Evolutionary conservation across 352 stramenopile genomes (phyloP).

Genomic region (Thraustotheca clavata): DNA sequence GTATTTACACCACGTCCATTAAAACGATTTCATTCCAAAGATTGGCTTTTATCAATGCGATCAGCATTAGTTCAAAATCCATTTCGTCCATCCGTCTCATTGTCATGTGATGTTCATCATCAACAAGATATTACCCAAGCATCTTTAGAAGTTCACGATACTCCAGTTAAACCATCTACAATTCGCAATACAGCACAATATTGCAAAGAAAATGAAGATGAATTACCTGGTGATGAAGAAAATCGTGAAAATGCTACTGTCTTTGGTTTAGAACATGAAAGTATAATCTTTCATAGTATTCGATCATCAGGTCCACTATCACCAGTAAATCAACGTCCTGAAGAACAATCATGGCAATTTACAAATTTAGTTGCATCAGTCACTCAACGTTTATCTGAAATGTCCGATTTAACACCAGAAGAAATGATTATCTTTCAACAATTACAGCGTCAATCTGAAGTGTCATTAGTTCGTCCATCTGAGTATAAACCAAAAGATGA

Average conservation of each 20-base stretch:
- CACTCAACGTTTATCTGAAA: not conserved
- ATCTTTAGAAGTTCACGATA: slow-evolving; percentile 13
- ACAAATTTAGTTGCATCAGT: not conserved
- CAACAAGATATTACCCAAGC: slow-evolving; percentile 8
- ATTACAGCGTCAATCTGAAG: not conserved
- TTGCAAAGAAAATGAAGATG: not conserved
- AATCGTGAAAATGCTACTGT: not conserved
- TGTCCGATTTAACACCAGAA: not conserved
- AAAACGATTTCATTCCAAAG: slow-evolving; percentile 6
- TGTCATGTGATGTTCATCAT: slow-evolving; percentile 15
- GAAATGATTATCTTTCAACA: slow-evolving; percentile 2
- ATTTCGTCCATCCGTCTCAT: slow-evolving; percentile 17
- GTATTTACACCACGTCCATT: not conserved
- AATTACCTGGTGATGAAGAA: not conserved
- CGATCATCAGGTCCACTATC: not conserved
- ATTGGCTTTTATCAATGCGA: slow-evolving; percentile 17
- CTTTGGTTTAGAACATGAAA: not conserved
- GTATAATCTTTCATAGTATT: not conserved
- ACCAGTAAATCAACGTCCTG: not conserved
- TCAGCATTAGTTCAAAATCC: slow-evolving; percentile 15
- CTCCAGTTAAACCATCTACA: not conserved
- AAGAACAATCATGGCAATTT: slow-evolving; percentile 4
- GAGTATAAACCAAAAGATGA: not conserved
- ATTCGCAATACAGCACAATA: not conserved
- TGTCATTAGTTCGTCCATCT: not conserved